These are phyloP conservation scores for Epichloe amarillans DNA, from an alignment of 2,329 filamentous ascomycete genomes.

Conservation along the genomic window DNA sequence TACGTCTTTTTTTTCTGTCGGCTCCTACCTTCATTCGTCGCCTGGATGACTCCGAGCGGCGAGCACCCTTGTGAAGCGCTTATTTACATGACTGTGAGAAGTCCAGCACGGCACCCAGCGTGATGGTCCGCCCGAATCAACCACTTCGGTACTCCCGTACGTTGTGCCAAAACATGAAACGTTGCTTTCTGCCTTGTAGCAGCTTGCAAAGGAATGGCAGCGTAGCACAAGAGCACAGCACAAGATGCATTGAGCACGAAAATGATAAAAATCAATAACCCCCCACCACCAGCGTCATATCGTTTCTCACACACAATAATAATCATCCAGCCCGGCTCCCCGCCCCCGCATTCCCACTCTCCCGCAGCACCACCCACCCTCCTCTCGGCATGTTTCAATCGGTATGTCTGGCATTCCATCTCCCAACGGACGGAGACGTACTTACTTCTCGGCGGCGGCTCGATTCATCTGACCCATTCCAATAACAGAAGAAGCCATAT, in stretches of 20 bases:
- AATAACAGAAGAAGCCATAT: constrained; percentile 55
- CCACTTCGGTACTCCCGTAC: too few species aligned
- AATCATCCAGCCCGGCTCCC: background rate
- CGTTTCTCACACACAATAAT: background rate
- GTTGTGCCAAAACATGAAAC: too few species aligned
- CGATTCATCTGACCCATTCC: too few species aligned
- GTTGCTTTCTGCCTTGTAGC: too few species aligned
- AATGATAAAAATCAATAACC: background rate
- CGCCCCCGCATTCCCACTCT: background rate
- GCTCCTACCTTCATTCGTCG: too few species aligned
- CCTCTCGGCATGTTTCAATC: constrained; percentile 16
- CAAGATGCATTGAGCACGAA: background rate
- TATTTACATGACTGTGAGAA: too few species aligned
- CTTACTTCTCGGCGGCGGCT: too few species aligned
- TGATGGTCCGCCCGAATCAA: too few species aligned
- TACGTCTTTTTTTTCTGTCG: too few species aligned
- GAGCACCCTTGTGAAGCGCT: too few species aligned
- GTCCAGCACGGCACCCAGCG: too few species aligned
- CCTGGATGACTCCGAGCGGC: too few species aligned
- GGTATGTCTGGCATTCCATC: constrained; percentile 9
- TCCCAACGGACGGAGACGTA: background rate
- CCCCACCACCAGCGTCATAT: background rate
- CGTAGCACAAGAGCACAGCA: background rate
- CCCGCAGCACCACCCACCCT: background rate
- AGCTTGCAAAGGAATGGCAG: background rate